Base-by-base conservation (phyloP, 225 moss, liverwort and hornwort genomes). In the Takakia lepidozioides region DNA sequence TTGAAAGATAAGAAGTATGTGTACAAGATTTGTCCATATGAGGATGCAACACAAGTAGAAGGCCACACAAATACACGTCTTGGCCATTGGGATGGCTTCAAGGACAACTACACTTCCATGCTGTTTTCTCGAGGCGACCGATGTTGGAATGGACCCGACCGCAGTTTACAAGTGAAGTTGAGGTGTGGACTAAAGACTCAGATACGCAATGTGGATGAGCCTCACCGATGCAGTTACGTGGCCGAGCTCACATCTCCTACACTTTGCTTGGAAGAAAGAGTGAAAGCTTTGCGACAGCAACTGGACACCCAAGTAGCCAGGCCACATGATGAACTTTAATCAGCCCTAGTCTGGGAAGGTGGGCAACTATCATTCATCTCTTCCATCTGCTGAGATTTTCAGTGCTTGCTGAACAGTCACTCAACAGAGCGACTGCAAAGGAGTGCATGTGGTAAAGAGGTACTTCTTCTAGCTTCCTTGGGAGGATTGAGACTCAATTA, bases 91-190 rank as follows among this genome's bases (percentile, higher is more conserved):
- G 72, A 85, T 43, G 87, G 98, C 32, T 98, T 98, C 50, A 78
- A 91, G 69, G 83, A 98, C 46, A 81, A 79, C 30, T 81, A 87
- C 38, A 69, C 66, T 46, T 67, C 58, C 49, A 74, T 98, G 81
- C 53, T 87, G 44, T 98, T 91, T 68, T 62, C 85, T 14, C 47
- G 54, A 49, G 98, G 98, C 46, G 98, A 98, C n/a, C 75, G 71
- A 42, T 98, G 98, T 70, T 98, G 98, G 98, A 98, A 98, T 70
- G 98, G 98, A 58, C 98, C 98, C 55, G 82, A 91, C 65, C 85
- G 98, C 37, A 91, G 98, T 68, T 51, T 98, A 35, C 64, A 71
- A 66, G 82, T 90, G 38, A 87, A 75, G 50, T 76, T 98, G 67
- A 85, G 85, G 35, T 98, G 98, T 79, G 98, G 98, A 67, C 57